Base-by-base conservation (phyloP, 176 grass and related monocot species). In the Cymbopogon citratus region DNA sequence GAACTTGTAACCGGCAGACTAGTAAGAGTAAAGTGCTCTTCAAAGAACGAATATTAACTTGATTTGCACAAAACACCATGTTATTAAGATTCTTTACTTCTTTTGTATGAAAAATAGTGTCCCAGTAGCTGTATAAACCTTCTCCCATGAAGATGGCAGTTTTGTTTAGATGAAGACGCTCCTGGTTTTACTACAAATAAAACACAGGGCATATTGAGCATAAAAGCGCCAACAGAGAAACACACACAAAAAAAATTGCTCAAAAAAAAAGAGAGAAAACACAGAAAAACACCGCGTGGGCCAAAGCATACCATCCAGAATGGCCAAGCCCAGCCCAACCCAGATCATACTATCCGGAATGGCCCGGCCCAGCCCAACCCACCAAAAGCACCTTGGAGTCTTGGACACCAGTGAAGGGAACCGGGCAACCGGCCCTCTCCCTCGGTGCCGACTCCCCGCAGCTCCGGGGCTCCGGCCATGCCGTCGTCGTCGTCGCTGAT, bases 401-500 rank as follows among this genome's bases (percentile, higher is more conserved):
- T 74, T 71, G 80, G 57, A 75, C 80, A 57, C 64, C 64, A 64
- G 16, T 8, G 64, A 56, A 71, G 43, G 71, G 72, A 74, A 74
- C 73, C 31, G 73, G 18, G 71, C 79, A 74, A 74, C 73, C 31
- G 73, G 18, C 36, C 56, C 39, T 34, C 49, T 21, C 64, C 40
- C 14, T 29, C 49, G 49, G 1, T 41, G 7, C 57, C 63, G 1
- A 28, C 40, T 66, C 48, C 40, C 79, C 57, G 26, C 2, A 57
- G 54, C 54, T 57, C 9, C 8, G 54, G 52, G 38, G 46, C 63
- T 65, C 73, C 66, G 68, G 40, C 79, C 19, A 84, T 72, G 85
- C 75, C 77, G 78, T 80, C 85, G 23, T 77, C 84, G 72, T 78
- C 89, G 24, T 73, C 88, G 86, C 85, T 94, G 83, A 79, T 91